Base-by-base conservation (phyloP, 1,139 yeast species). In the Blastobotrys malaysiensis region DNA sequence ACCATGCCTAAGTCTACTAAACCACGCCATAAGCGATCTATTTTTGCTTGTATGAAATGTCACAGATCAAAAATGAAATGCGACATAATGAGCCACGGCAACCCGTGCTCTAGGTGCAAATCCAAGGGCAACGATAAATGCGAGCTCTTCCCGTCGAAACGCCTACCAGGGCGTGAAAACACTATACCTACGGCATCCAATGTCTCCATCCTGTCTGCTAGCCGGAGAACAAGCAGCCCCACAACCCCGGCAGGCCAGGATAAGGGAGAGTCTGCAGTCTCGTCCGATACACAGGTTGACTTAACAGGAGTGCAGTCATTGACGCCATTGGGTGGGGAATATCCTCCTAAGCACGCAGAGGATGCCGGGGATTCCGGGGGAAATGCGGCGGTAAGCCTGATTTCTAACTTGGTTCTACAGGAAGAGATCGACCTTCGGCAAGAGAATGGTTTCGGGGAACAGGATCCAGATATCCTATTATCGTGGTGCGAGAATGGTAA, bases 61-160 rank as follows among this genome's bases (percentile, higher is more conserved):
- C 59, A 55, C 45, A 21, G 26, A 9, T 36, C 52, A 6, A 57
- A 57, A 43, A 50, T 57, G 48, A 55, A 55, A 45, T 57, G 59
- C 45, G 59, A 57, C 27, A 45, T 45, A 18, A 21, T 45, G 47
- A 45, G 27, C 3, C 18, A 18, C 9, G 47, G 47, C 3, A 45
- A 20, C 27, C 47, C 47, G 6, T 45, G 47, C 16, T 45, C 47
- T 9, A 45, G 47, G 26, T 45, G 47, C 21, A 9, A 20, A 6
- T 26, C 27, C 13, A 21, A 24, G 20, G 47, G 47, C 11, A 7
- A 45, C 13, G 47, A 7, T 19, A 5, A 45, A 20, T 45, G 47
- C 21, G 47, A 45, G 9, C n/a, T 51, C 6, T 26, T 52, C 19
- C 31, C 45, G 4, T 44, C 46, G 16, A 45, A 45, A 27, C 59